Evolutionary conservation across 441 rosid species (phyloP).

Genomic region (Manihot esculenta): DNA sequence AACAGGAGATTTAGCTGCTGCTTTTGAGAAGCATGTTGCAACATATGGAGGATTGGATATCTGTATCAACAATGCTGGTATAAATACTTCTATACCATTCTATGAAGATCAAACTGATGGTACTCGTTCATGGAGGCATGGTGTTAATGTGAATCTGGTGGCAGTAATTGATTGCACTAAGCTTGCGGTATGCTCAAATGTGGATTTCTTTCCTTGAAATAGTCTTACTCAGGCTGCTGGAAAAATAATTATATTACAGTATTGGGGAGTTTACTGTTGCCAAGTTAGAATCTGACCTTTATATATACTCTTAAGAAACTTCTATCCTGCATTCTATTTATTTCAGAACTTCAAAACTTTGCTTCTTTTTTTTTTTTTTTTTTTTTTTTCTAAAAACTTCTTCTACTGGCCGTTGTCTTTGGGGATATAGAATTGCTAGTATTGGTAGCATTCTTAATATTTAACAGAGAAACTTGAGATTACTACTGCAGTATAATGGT

Average conservation of each 20-base stretch:
- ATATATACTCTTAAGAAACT: not conserved
- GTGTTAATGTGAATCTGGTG: slow-evolving; percentile 61
- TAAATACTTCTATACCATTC: slow-evolving; percentile 41
- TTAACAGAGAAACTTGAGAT: not conserved
- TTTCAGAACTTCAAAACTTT: not conserved
- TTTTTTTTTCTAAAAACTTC: not conserved
- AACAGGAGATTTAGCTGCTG: slow-evolving; percentile 66
- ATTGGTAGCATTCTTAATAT: not conserved
- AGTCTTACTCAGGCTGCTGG: not conserved
- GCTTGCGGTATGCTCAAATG: slow-evolving; percentile 60
- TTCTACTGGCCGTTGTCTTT: not conserved
- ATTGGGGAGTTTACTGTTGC: not conserved
- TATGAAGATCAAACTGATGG: slow-evolving; percentile 72
- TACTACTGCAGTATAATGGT: not conserved
- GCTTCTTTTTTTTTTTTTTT: too few relatives aligned
- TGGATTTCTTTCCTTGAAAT: slow-evolving; percentile 2
- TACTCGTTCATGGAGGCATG: slow-evolving; percentile 61
- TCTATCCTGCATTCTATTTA: not conserved
- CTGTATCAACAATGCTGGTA: slow-evolving; percentile 80
- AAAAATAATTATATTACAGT: not conserved
- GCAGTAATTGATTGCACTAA: slow-evolving; percentile 76
- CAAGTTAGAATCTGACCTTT: slow-evolving; percentile 7
- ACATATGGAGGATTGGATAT: slow-evolving; percentile 87
- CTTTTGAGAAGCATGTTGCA: slow-evolving; percentile 81
- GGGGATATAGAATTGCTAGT: not conserved